Percentiles rank a stretch among this genome's conserved stretches.
phyloP scores from a whole-genome alignment of 345 rosid species.

The Pistacia atlantica region DNA sequence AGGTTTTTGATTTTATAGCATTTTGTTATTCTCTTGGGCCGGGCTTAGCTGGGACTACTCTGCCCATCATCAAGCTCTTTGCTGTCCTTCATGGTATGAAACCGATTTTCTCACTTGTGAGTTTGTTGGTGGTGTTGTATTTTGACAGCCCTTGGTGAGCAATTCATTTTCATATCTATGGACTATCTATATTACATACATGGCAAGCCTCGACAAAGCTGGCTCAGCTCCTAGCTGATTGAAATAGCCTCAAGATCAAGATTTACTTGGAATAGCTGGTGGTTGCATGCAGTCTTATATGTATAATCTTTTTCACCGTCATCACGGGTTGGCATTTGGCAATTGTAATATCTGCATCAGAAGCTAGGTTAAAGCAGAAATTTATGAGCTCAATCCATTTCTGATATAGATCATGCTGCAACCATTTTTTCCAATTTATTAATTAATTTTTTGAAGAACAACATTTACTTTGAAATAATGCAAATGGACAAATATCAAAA shows the following conservation, averaged over 20 bases:
- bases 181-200: conserved; percentile 89
- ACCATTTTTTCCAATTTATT: neutral
- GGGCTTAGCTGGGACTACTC: neutral
- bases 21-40: neutral
- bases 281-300: neutral
- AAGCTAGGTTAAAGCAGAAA: neutral
- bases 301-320: neutral
- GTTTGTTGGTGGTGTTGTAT: conserved; percentile 1
- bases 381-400: neutral
- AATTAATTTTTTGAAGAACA: neutral
- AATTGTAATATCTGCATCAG: neutral
- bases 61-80: neutral
- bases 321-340: neutral
- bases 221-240: conserved; percentile 23
- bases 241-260: neutral
- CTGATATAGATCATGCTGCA: neutral
- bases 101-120: conserved; percentile 2
- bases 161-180: conserved; percentile 90
- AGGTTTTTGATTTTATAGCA: neutral
- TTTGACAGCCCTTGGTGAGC: conserved; percentile 80
- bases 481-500: conserved; percentile 5
- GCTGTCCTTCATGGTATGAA: neutral
- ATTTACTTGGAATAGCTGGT: neutral
- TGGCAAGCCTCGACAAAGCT: conserved; percentile 73
- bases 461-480: neutral